Evolutionary conservation across 345 rosid genomes (phyloP), one percentile per base, ranked within the genome.

Genomic region (Schrenkiella parvula): DNA sequence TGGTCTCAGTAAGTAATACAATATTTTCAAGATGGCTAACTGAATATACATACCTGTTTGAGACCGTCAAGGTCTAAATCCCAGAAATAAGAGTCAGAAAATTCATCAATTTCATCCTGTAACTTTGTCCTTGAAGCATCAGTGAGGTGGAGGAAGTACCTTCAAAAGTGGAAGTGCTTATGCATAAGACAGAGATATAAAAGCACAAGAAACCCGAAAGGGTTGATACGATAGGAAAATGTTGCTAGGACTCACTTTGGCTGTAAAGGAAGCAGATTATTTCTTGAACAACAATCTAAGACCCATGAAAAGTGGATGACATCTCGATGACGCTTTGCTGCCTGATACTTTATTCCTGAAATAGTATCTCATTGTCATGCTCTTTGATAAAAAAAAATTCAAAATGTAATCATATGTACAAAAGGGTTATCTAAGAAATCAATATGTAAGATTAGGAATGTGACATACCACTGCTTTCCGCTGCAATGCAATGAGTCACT

Each of bases 401-500:
- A 35, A 51, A 41, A 66, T 15, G 50, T 34, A 56, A n/a, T 51
- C 19, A 48, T 13, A 50, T 18, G 52, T 31, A 35, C 38, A 35
- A 22, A 65, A 43, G 46, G 11, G 74, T 14, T 18, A 2, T 54
- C 7, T 48, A 37, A 69, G 54, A 62, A 39, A 21, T 46, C 14
- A 29, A 28, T 35, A 60, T n/a, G 26, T n/a, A 60, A 74, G 78
- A 77, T 70, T 44, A 75, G 52, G 77, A 68, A 67, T 73, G 83
- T 66, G 74, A 66, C 78, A 77, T 74, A 91, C 98, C 98, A 76
- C 80, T 91, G 84, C 83, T 89, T 83, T 91, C 96, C 50, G 95
- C 92, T 55, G 98, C 98, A 79, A 88, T 74, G 73, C 96, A 87
- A 75, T 91, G 98, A 53, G 95, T 93, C 64, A 93, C 98, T 12